Base-by-base conservation (phyloP, 208 protist genomes). In the Leishmania lainsoni region DNA sequence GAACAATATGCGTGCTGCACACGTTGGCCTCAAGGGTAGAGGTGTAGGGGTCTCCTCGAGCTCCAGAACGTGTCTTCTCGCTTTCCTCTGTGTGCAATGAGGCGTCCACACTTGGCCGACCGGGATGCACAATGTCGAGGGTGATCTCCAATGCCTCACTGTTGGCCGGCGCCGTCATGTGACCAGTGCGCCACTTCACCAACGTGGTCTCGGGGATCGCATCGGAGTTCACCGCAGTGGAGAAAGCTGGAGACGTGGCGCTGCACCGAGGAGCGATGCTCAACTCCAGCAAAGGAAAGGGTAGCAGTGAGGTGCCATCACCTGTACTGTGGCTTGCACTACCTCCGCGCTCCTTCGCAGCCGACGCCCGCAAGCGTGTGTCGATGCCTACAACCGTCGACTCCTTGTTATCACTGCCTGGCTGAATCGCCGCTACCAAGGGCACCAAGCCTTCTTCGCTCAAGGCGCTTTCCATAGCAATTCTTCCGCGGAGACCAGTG, bases 401-500 rank as follows among this genome's bases (percentile, higher is more conserved):
- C n/a, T 56, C 48, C 5, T 32, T 49, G 26, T 9, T 58, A 52
- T 10, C 17, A 68, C 79, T 35, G 49, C 42, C 59, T 56, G 58
- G 76, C n/a, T 79, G 61, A 14, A 79, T 42, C 5, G 75, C 69
- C 0, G 81, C 82, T 9, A 26, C 49, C 39, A 84, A 49, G 17
- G 69, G 72, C 61, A 79, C n/a, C 29, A 75, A 48, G 71, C 54
- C 81, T 42, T 88, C 84, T 0, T 74, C 56, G 39, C 63, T 42
- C 56, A 86, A 58, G 63, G 79, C 51, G 45, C 79, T 76, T 76
- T 88, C 76, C 9, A 90, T 26, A 90, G 77, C 56, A 90, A 39
- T 52, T 90, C 87, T 8, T 83, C 75, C 12, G 87, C 81, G 22
- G 70, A 84, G 17, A 77, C 56, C 14, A 87, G 78, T 22, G 66